Evolutionary conservation across 148 eudicot genomes (phyloP).

Genomic region (Chenopodium berlandieri): DNA sequence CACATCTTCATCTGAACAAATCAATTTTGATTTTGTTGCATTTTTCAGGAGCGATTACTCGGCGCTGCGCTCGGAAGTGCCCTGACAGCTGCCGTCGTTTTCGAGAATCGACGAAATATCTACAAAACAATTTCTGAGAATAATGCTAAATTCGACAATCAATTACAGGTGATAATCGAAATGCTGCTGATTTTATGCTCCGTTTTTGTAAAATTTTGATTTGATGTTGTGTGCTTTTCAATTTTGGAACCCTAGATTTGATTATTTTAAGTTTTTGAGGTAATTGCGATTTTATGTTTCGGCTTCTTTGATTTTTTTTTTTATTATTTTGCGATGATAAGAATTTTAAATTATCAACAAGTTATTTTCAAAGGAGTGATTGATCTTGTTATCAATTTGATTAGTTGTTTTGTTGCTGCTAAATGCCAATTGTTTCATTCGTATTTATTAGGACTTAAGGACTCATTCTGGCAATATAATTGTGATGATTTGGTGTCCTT

Average conservation of each 20-base stretch:
- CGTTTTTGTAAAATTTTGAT: not conserved
- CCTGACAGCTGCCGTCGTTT: conserved; percentile 37
- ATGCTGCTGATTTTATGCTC: not conserved
- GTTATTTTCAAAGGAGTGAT: not conserved
- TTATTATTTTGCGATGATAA: too few relatives aligned
- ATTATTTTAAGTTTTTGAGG: not conserved
- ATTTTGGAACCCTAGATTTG: conserved; percentile 20
- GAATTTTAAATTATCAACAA: too few relatives aligned
- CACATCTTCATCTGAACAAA: not conserved
- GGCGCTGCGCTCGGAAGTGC: conserved; percentile 61
- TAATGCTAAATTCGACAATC: conserved; percentile 36
- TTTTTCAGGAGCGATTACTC: conserved; percentile 66
- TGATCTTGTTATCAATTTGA: not conserved
- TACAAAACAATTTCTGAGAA: conserved; percentile 45
- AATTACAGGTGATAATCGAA: conserved; percentile 34
- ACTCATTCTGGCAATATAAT: not conserved
- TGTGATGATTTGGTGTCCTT: not conserved
- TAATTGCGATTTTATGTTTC: not conserved
- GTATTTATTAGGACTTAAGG: not conserved
- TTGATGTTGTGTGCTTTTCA: not conserved
- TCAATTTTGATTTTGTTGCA: not conserved
- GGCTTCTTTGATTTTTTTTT: not conserved
- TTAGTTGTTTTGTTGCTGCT: not conserved
- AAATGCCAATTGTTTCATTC: not conserved
- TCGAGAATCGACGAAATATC: conserved; percentile 58